A percentile compares a stretch with the other conserved stretches of the same genome.
Conservation (phyloP, 371 early-diverging fungal species). For the Apophysomyces variabilis region DNA sequence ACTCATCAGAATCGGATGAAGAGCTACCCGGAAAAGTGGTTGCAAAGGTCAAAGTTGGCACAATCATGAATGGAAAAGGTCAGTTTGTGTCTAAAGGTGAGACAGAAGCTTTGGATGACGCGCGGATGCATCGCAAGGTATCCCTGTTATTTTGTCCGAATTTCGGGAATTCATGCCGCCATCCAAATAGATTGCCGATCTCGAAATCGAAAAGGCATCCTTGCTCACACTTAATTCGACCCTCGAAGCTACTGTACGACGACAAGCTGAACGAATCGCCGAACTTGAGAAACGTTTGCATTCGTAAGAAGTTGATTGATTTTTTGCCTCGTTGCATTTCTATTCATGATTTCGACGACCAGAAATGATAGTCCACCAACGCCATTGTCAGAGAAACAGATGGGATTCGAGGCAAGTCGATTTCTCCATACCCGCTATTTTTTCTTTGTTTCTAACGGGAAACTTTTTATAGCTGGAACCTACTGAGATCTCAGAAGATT, state of each 20-base stretch:
- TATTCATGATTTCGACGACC: slow-evolving; percentile 6
- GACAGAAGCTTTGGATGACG: slow-evolving; percentile 38
- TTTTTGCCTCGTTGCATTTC: not conserved
- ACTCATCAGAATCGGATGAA: slow-evolving; percentile 17
- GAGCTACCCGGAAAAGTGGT: slow-evolving; percentile 37
- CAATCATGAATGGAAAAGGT: slow-evolving; percentile 56
- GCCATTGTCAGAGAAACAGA: slow-evolving; percentile 42
- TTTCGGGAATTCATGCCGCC: not conserved
- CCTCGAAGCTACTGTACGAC: slow-evolving; percentile 46
- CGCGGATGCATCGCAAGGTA: slow-evolving; percentile 50
- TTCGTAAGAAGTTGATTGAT: slow-evolving; percentile 26
- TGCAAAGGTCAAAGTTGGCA: slow-evolving; percentile 49
- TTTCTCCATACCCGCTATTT: not conserved
- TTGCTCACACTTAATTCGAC: slow-evolving; percentile 48
- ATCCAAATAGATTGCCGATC: slow-evolving; percentile 48
- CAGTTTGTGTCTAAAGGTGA: slow-evolving; percentile 46
- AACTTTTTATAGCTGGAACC: slow-evolving; percentile 1
- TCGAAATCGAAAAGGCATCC: slow-evolving; percentile 58
- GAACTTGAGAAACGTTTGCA: slow-evolving; percentile 46
- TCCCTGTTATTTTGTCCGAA: not conserved
- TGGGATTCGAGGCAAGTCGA: slow-evolving; percentile 35
- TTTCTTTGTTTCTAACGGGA: not conserved
- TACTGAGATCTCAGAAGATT: slow-evolving; percentile 17
- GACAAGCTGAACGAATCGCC: slow-evolving; percentile 42
- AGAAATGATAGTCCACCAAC: slow-evolving; percentile 39